phyloP scores from a whole-genome alignment of 768 basidiomycete genomes.

The Trametes elegans region DNA sequence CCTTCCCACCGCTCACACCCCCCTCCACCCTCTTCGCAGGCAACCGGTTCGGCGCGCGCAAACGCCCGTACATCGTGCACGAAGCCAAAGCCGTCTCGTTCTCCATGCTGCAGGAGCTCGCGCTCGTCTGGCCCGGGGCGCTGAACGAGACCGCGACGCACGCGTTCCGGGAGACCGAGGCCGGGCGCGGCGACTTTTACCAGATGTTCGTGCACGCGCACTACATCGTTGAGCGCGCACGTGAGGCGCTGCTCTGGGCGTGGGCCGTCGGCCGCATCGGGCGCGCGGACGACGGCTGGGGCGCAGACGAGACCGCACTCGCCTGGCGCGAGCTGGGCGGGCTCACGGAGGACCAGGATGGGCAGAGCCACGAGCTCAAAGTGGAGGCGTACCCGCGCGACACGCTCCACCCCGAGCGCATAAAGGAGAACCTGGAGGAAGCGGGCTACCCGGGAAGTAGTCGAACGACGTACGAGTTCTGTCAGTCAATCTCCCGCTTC shows the following conservation, averaged over 20 bases:
- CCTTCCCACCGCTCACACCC: too few species aligned
- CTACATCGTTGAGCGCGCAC: slow-evolving; percentile 35
- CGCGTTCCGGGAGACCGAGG: slow-evolving; percentile 32
- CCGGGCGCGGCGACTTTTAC: slow-evolving; percentile 33
- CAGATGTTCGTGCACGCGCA: slow-evolving; percentile 34
- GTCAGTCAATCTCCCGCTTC: slow-evolving; percentile 19
- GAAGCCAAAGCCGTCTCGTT: slow-evolving; percentile 36
- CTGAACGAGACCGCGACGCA: slow-evolving; percentile 32
- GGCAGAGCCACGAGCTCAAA: slow-evolving; percentile 13
- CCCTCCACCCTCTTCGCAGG: slow-evolving; percentile 10
- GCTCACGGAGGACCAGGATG: slow-evolving; percentile 5
- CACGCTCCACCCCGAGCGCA: slow-evolving; percentile 22
- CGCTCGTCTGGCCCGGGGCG: slow-evolving; percentile 30
- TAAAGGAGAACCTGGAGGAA: slow-evolving; percentile 14
- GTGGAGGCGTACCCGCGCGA: slow-evolving; percentile 16
- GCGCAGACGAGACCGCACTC: slow-evolving; percentile 1
- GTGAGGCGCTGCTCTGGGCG: slow-evolving; percentile 39
- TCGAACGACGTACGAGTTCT: slow-evolving; percentile 22
- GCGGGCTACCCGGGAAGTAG: slow-evolving; percentile 15
- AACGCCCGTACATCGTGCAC: slow-evolving; percentile 41
- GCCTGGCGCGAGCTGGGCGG: slow-evolving; percentile 36
- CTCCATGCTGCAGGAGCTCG: slow-evolving; percentile 35
- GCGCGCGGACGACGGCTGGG: slow-evolving; percentile 25
- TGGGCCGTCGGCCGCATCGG: slow-evolving; percentile 36
- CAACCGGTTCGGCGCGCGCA: slow-evolving; percentile 37